Conservation (phyloP, 768 basidiomycete species). For the Agaricus blazei region DNA sequence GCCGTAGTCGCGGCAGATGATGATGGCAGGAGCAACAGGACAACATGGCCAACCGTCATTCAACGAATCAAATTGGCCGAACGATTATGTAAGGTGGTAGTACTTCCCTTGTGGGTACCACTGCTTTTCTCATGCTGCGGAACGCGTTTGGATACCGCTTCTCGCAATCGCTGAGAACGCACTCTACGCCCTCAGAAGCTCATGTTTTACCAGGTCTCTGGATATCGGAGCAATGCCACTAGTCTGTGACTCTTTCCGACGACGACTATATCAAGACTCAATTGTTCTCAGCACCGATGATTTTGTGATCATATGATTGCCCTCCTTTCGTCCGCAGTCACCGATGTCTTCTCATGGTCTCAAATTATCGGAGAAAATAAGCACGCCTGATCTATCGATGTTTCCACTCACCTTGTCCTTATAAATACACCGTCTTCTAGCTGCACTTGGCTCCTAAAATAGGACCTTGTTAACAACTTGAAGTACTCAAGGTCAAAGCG, state of each 20-base stretch:
- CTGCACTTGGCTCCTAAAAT: neutral
- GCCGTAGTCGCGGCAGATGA: neutral
- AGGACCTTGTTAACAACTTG: neutral
- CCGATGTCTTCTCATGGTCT: constrained; percentile 5
- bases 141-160: neutral
- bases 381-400: constrained; percentile 8
- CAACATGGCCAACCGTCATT: neutral
- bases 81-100: neutral
- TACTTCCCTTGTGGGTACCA: too few species aligned
- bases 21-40: neutral
- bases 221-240: neutral
- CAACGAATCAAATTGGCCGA: neutral
- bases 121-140: neutral
- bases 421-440: neutral
- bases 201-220: neutral
- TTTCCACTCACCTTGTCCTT: neutral
- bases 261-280: neutral
- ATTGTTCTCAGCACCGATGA: neutral
- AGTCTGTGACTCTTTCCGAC: neutral
- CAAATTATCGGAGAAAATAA: neutral
- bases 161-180: neutral
- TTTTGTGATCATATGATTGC: neutral
- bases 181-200: neutral
- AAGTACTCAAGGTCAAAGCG: neutral
- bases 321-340: constrained; percentile 6